Evolutionary conservation across 495 filamentous ascomycete genomes (phyloP).

Genomic region (Penicillium desertorum): DNA sequence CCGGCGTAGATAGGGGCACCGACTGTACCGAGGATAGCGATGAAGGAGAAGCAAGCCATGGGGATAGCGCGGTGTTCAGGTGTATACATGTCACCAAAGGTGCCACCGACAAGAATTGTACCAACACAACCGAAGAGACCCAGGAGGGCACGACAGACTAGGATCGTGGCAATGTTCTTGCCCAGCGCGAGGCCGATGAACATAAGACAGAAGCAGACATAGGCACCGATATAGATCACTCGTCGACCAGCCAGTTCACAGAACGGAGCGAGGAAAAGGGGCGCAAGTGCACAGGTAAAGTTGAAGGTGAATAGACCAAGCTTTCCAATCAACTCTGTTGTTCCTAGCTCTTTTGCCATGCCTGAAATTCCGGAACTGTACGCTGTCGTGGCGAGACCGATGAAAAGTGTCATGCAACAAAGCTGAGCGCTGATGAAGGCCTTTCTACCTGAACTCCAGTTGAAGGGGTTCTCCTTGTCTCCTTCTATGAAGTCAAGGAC

Average conservation of each 20-base stretch:
- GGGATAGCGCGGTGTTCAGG: slow-evolving; percentile 74
- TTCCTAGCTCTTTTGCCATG: slow-evolving; percentile 41
- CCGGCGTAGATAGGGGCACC: slow-evolving; percentile 70
- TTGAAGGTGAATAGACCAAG: slow-evolving; percentile 47
- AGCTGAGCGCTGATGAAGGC: slow-evolving; percentile 44
- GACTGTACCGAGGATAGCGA: slow-evolving; percentile 75
- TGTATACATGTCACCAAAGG: slow-evolving; percentile 70
- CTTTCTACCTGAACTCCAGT: slow-evolving; percentile 41
- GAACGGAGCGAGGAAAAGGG: slow-evolving; percentile 47
- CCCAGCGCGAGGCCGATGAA: slow-evolving; percentile 45
- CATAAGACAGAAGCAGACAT: slow-evolving; percentile 40
- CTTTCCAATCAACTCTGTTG: slow-evolving; percentile 37
- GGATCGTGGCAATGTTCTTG: slow-evolving; percentile 67
- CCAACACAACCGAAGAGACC: slow-evolving; percentile 76
- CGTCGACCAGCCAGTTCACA: slow-evolving; percentile 45
- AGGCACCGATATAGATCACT: slow-evolving; percentile 41
- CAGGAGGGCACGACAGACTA: slow-evolving; percentile 67
- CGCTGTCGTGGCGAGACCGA: slow-evolving; percentile 49
- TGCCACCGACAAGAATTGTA: slow-evolving; percentile 76
- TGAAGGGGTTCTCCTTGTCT: slow-evolving; percentile 49
- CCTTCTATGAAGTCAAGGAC: slow-evolving; percentile 40
- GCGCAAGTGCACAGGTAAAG: slow-evolving; percentile 43
- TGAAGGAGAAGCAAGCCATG: slow-evolving; percentile 75
- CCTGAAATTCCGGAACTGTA: slow-evolving; percentile 44
- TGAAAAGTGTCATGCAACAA: slow-evolving; percentile 49